Percentiles rank a stretch among this genome's conserved stretches.
These are phyloP conservation scores for Chrysanthemum lavandulifolium DNA, from an alignment of 129 eudicot species.

Conservation along the genomic window DNA sequence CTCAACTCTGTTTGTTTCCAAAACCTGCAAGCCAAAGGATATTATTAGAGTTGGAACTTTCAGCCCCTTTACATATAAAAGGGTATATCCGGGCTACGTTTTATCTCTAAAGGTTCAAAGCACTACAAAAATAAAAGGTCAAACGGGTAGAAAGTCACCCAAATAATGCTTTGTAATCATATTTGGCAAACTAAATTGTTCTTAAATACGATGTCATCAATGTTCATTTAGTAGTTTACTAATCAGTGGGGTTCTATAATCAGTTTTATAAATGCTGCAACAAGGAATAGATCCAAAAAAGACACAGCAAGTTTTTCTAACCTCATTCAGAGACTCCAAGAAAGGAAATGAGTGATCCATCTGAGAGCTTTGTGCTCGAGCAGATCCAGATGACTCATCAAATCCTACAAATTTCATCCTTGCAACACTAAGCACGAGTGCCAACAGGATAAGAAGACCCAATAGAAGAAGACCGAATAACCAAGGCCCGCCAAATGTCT, in stretches of 20 bases:
- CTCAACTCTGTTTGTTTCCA: conserved; percentile 96
- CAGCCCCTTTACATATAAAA: neutral
- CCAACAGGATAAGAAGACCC: conserved; percentile 79
- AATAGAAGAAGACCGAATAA: conserved; percentile 73
- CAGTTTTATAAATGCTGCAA: conserved; percentile 4
- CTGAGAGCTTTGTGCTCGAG: conserved; percentile 90
- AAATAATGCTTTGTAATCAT: neutral
- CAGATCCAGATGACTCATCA: conserved; percentile 81
- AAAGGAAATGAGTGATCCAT: conserved; percentile 97
- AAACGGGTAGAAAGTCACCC: neutral
- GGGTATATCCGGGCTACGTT: neutral
- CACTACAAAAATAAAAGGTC: neutral
- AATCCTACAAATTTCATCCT: conserved; percentile 91
- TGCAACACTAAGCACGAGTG: conserved; percentile 94
- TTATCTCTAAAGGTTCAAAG: neutral
- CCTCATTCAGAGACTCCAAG: conserved; percentile 98
- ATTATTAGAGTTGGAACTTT: neutral
- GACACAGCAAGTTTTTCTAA: conserved; percentile 2
- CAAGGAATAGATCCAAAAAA: neutral
- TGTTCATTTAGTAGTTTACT: neutral
- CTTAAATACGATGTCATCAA: neutral
- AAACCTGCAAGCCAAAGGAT: conserved; percentile 51
- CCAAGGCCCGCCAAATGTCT: conserved; percentile 99
- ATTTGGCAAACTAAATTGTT: neutral
- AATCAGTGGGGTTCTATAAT: neutral